Evolutionary conservation across 495 filamentous ascomycete genomes (phyloP), one percentile per base, ranked within the genome.

Genomic region (Xylaria telfairii): DNA sequence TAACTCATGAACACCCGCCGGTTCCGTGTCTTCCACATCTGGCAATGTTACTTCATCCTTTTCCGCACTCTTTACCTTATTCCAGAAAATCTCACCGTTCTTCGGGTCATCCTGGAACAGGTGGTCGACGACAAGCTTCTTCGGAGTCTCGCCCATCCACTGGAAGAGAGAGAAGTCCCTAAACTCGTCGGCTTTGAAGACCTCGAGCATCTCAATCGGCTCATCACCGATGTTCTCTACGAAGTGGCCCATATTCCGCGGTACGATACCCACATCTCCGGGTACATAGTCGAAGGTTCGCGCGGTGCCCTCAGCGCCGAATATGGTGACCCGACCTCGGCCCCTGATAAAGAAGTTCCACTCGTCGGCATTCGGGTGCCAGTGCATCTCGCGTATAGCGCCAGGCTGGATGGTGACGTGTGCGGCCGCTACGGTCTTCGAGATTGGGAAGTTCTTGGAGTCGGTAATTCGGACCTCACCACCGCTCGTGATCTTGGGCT

Each of bases 81-180:
- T 77, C 78, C 85, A 78, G 71, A 91, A 91, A 66, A 82, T 84
- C 72, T 87, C 79, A 19, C 86, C 87, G 0, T 81, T 82, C 73
- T 87, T 80, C 19, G 82, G 78, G 69, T 90, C 86, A 28, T 81
- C 80, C 32, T 81, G 74, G 75, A 91, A 92, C 19, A 92, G 65
- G 72, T 89, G 86, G 60, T 92, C 90, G 28, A 83, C 82, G 28
- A 92, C 89, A 79, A 90, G 81, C 51, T 85, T 76, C 76, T 84
- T 80, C 28, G 90, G 90, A 17, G 89, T 90, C 81, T 90, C 87
- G 5, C 89, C 90, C 73, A 92, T 75, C 90, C 90, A 92, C 77
- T 92, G 89, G 74, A 90, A 89, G 19, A 92, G 80, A 5, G 86
- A 89, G 73, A 92, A 90, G 66, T 92, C 90, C 46, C 84, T 79